Conservation (phyloP, 345 rosid species). For the Anacardium occidentale region DNA sequence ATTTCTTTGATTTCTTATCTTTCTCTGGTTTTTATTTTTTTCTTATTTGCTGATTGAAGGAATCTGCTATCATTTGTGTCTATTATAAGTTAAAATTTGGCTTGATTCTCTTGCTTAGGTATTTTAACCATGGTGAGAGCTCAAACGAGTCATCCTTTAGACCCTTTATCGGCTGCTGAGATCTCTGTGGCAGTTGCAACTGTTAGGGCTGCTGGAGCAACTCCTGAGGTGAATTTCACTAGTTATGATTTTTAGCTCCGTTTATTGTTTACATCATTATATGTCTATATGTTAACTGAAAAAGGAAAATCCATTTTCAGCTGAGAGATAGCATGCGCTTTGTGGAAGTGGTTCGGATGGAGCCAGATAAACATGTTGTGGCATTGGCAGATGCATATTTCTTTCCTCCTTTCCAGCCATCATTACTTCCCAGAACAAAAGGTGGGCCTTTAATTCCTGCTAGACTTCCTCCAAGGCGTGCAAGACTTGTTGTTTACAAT, state of each 20-base stretch:
- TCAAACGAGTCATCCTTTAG: slow-evolving; percentile 74
- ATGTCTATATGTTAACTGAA: neutral
- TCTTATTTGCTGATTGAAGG: slow-evolving; percentile 2
- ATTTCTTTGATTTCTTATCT: slow-evolving; percentile 2
- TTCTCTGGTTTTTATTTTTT: neutral
- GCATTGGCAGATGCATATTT: slow-evolving; percentile 82
- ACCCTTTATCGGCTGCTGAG: slow-evolving; percentile 77
- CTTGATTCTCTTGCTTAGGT: slow-evolving; percentile 32
- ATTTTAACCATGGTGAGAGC: slow-evolving; percentile 55
- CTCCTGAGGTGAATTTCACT: slow-evolving; percentile 54
- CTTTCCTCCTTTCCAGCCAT: slow-evolving; percentile 86
- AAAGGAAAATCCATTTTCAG: slow-evolving; percentile 25
- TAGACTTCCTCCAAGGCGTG: slow-evolving; percentile 72
- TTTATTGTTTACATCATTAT: slow-evolving; percentile 1
- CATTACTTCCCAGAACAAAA: slow-evolving; percentile 65
- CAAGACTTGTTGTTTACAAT: slow-evolving; percentile 71
- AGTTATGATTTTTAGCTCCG: neutral
- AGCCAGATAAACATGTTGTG: slow-evolving; percentile 69
- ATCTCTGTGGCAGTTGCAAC: slow-evolving; percentile 77
- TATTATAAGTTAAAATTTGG: neutral
- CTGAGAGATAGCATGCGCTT: slow-evolving; percentile 83
- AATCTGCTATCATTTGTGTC: neutral
- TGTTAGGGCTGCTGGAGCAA: slow-evolving; percentile 77
- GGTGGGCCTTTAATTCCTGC: slow-evolving; percentile 66
- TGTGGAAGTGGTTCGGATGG: slow-evolving; percentile 61